phyloP scores from a whole-genome alignment of 176 grass and related monocot species.

The Aegilops bicornis region DNA sequence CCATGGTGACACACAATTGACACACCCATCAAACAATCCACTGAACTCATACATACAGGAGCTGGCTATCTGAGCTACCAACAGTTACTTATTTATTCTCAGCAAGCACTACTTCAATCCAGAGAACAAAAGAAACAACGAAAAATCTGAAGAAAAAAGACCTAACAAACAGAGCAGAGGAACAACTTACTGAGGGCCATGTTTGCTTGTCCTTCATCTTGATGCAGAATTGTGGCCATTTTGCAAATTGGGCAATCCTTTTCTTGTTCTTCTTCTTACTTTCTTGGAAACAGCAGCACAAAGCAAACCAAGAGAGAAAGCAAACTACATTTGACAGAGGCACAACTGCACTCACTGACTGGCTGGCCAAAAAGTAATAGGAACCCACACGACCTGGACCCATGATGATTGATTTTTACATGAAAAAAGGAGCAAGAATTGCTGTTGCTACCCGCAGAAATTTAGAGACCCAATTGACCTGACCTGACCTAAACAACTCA shows the following conservation, averaged over 20 bases:
- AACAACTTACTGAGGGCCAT: constrained; percentile 1
- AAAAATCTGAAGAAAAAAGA: background rate
- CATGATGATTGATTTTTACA: background rate
- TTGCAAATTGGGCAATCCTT: background rate
- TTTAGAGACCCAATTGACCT: background rate
- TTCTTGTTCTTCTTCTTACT: background rate
- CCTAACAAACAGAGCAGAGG: constrained; percentile 12
- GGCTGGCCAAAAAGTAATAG: background rate
- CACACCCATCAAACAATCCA: constrained; percentile 20
- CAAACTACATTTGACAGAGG: background rate
- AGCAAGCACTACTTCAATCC: constrained; percentile 37
- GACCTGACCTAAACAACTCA: background rate
- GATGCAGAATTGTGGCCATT: background rate
- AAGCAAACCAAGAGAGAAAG: background rate
- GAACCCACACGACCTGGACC: background rate
- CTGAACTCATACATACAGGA: constrained; percentile 24
- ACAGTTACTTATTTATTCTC: constrained; percentile 1
- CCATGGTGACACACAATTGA: background rate
- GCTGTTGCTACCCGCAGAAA: background rate
- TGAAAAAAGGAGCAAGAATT: background rate
- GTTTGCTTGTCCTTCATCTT: background rate
- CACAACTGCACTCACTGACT: background rate
- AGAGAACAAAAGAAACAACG: background rate
- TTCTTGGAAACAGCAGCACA: background rate
- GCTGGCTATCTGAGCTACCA: constrained; percentile 11